Conservation (phyloP, 2,329 filamentous ascomycete genomes). For the Monosporascus sp. region DNA sequence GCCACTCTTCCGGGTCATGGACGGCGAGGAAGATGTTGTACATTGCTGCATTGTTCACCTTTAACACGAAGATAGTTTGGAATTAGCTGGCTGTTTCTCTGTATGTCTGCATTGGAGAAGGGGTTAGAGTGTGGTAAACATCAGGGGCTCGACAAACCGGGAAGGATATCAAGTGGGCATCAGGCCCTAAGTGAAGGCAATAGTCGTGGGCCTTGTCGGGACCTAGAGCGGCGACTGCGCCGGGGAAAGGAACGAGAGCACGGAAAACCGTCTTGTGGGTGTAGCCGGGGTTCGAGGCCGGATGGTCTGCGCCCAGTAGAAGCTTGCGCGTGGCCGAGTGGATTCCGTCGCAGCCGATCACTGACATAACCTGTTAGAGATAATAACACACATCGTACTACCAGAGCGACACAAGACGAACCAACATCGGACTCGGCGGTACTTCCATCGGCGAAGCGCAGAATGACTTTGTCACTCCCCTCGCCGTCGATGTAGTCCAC, state of each 20-base stretch:
- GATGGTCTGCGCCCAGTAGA: slow-evolving; percentile 39
- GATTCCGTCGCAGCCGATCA: slow-evolving; percentile 58
- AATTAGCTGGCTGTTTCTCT: too few relatives aligned
- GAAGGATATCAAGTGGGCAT: slow-evolving; percentile 53
- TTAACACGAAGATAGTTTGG: background rate
- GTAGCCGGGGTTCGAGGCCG: slow-evolving; percentile 39
- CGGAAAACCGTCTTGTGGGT: slow-evolving; percentile 54
- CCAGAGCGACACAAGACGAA: too few relatives aligned
- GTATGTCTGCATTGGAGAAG: too few relatives aligned
- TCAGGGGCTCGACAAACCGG: slow-evolving; percentile 35
- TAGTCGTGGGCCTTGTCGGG: slow-evolving; percentile 39
- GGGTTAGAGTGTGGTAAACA: too few relatives aligned
- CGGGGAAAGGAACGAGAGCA: slow-evolving; percentile 50
- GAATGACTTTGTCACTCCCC: slow-evolving; percentile 3
- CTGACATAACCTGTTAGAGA: slow-evolving; percentile 6
- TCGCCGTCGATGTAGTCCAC: slow-evolving; percentile 22
- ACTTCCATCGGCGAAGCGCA: slow-evolving; percentile 21
- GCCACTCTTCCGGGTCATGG: slow-evolving; percentile 22
- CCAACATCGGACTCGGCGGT: slow-evolving; percentile 12
- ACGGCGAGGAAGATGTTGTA: slow-evolving; percentile 47
- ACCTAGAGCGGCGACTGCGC: slow-evolving; percentile 42
- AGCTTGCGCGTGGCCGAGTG: slow-evolving; percentile 45
- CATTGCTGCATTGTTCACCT: slow-evolving; percentile 36
- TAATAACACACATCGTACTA: too few relatives aligned
- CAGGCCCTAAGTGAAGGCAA: slow-evolving; percentile 49